These are phyloP conservation scores for Ceratocystis diversiconidia DNA, from an alignment of 2,329 filamentous ascomycete genomes.

Conservation along the genomic window DNA sequence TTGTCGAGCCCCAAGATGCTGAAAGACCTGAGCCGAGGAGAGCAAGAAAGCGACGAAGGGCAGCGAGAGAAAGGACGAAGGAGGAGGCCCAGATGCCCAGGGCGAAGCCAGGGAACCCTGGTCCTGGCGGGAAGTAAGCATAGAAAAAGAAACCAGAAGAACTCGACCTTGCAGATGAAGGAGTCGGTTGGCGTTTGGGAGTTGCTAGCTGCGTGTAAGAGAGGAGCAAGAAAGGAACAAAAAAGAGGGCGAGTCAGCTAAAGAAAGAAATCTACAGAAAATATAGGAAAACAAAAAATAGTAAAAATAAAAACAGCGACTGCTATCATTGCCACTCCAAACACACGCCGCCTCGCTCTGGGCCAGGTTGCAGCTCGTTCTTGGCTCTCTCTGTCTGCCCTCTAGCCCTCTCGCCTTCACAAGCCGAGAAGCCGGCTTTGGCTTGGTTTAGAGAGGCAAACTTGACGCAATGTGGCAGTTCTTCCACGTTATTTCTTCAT, in stretches of 20 bases:
- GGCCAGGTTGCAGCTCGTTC: too few species aligned
- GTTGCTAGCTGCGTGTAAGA: not conserved
- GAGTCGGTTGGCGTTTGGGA: slow-evolving; percentile 7
- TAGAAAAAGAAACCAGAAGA: not conserved
- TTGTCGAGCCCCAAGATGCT: too few species aligned
- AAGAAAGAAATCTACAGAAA: not conserved
- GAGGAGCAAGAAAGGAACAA: not conserved
- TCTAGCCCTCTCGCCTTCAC: too few species aligned
- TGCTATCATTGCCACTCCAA: not conserved
- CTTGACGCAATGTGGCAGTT: too few species aligned
- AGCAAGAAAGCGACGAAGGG: not conserved
- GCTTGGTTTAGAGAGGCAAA: too few species aligned
- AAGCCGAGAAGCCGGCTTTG: too few species aligned
- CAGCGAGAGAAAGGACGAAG: not conserved
- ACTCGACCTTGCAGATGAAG: not conserved
- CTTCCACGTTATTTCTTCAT: too few species aligned
- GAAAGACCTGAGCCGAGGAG: too few species aligned
- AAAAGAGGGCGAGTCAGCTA: not conserved
- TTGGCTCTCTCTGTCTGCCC: too few species aligned
- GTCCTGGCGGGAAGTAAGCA: not conserved
- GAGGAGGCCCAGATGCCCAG: not conserved
- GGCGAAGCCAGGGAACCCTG: not conserved
- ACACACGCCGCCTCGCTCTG: too few species aligned
- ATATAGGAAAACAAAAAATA: not conserved
- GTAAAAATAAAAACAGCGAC: not conserved